phyloP scores from a whole-genome alignment of 208 protist species.

The Acanthamoeba healyi region DNA sequence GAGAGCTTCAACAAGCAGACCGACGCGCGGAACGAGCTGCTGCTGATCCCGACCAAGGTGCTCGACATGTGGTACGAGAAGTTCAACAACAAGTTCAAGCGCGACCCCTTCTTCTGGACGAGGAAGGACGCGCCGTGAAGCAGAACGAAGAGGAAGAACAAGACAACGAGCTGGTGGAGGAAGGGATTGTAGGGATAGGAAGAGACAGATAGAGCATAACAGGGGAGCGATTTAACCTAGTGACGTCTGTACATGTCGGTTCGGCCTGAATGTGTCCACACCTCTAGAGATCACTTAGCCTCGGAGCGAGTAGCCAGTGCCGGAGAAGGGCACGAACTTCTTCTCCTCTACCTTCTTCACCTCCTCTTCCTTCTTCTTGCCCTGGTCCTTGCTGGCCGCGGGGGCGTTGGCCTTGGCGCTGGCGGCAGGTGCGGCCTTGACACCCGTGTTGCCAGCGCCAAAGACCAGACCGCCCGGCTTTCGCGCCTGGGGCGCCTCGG shows the following conservation, averaged over 20 bases:
- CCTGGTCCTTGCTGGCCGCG: not conserved
- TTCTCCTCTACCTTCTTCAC: not conserved
- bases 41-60: constrained; percentile 71
- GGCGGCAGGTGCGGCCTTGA: not conserved
- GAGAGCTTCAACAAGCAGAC: constrained; percentile 75
- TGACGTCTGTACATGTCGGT: constrained; percentile 31
- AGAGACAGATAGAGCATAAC: not conserved
- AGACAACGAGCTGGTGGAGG: not conserved
- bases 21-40: constrained; percentile 45
- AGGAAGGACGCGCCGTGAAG: not conserved
- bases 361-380: constrained; percentile 20
- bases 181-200: not conserved
- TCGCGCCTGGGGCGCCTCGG: not conserved
- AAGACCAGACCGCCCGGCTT: constrained; percentile 43
- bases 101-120: constrained; percentile 70
- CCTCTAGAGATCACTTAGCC: not conserved
- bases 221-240: not conserved
- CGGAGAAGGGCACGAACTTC: constrained; percentile 68
- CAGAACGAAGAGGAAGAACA: not conserved
- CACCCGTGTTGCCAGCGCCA: not conserved
- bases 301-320: constrained; percentile 49
- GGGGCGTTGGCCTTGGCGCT: not conserved
- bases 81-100: constrained; percentile 57
- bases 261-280: not conserved
- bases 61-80: constrained; percentile 75